Percentiles rank a stretch among this genome's conserved stretches.
These are phyloP conservation scores for Naganishia vishniacii DNA, from an alignment of 768 basidiomycete genomes.

Conservation along the genomic window DNA sequence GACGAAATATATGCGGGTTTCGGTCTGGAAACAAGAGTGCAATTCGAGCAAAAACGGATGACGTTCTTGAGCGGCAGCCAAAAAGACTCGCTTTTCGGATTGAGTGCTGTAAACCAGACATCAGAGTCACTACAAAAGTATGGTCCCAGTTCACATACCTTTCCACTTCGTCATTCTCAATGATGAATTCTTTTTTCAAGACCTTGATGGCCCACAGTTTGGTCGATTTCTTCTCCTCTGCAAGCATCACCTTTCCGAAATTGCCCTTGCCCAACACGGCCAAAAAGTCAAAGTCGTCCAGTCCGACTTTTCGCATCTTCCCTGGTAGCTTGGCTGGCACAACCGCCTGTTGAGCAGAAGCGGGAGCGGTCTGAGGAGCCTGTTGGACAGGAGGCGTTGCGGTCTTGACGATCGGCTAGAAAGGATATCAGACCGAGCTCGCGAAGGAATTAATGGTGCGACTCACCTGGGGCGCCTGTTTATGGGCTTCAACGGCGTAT, in stretches of 20 bases:
- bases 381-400: slow-evolving; percentile 4
- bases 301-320: slow-evolving; percentile 74
- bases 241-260: slow-evolving; percentile 99
- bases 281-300: slow-evolving; percentile 98
- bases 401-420: not conserved
- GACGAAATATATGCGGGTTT: slow-evolving; percentile 97
- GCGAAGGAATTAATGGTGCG: not conserved
- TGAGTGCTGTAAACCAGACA: slow-evolving; percentile 78
- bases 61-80: slow-evolving; percentile 90
- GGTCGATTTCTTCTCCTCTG: slow-evolving; percentile 90
- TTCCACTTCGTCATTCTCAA: slow-evolving; percentile 99
- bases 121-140: no score
- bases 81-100: slow-evolving; percentile 96
- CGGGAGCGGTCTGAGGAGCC: slow-evolving; percentile 46
- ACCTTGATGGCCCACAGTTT: slow-evolving; percentile 97
- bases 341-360: slow-evolving; percentile 30
- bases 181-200: slow-evolving; percentile 99
- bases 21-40: slow-evolving; percentile 99
- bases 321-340: slow-evolving; percentile 21
- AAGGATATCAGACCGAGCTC: not conserved
- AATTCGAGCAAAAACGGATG: slow-evolving; percentile 95
- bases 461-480: slow-evolving; percentile 22
- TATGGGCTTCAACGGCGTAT: not conserved
- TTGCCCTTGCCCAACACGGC: slow-evolving; percentile 98
- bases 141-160: slow-evolving; percentile 57